phyloP scores from a whole-genome alignment of 2,329 filamentous ascomycete genomes.

The Akanthomyces uredinophilus region DNA sequence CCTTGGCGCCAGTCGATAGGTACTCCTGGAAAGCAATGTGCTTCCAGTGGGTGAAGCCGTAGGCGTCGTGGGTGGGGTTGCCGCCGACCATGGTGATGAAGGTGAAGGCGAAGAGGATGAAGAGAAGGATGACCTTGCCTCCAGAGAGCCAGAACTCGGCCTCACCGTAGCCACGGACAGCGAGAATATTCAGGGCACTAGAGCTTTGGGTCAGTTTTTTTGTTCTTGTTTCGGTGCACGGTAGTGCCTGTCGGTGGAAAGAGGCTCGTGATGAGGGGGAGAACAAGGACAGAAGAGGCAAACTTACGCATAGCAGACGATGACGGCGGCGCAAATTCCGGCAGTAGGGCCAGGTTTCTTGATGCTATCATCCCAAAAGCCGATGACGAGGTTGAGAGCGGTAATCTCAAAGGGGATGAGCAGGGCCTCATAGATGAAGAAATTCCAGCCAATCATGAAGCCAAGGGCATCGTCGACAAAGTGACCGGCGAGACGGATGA shows the following conservation, averaged over 20 bases:
- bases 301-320: constrained; percentile 52
- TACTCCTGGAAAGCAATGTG: constrained; percentile 43
- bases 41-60: constrained; percentile 66
- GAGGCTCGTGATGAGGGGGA: not conserved
- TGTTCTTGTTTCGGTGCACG: not conserved
- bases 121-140: constrained; percentile 62
- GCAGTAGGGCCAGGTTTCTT: constrained; percentile 64
- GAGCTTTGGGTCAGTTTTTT: not conserved
- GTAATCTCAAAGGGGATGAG: constrained; percentile 41
- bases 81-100: constrained; percentile 76
- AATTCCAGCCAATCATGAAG: constrained; percentile 45
- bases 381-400: constrained; percentile 38
- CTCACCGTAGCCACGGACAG: constrained; percentile 62
- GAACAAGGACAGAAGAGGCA: not conserved
- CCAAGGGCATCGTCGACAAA: constrained; percentile 63
- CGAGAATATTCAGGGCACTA: constrained; percentile 57
- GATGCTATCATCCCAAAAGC: constrained; percentile 34
- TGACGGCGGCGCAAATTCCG: constrained; percentile 51
- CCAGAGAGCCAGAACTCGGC: constrained; percentile 64
- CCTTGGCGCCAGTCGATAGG: constrained; percentile 55
- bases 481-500: constrained; percentile 58
- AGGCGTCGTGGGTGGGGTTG: constrained; percentile 63
- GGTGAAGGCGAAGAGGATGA: constrained; percentile 67
- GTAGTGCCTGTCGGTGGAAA: constrained; percentile 22
- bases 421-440: constrained; percentile 40